A percentile compares a stretch with the other conserved stretches of the same genome.
phyloP scores from a whole-genome alignment of 257 asterid species.

The Anisodus tanguticus region DNA sequence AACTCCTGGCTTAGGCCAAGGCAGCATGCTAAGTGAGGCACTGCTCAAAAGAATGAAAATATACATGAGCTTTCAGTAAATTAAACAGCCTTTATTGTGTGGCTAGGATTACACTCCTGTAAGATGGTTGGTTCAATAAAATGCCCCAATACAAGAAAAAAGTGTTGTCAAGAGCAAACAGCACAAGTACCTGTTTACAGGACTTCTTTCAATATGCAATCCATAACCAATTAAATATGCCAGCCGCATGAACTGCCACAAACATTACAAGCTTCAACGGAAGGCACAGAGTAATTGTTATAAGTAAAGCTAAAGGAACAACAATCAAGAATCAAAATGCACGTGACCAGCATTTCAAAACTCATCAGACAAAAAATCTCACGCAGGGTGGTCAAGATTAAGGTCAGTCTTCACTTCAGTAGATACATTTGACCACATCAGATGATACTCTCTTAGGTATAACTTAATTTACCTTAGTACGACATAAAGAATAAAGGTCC shows the following conservation, averaged over 20 bases:
- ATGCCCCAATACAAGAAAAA: slow-evolving; percentile 5
- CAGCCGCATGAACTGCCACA: slow-evolving; percentile 94
- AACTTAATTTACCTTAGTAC: slow-evolving; percentile 73
- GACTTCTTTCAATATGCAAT: slow-evolving; percentile 81
- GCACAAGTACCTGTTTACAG: slow-evolving; percentile 82
- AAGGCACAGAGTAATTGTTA: slow-evolving; percentile 24
- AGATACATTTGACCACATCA: neutral
- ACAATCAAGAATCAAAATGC: slow-evolving; percentile 7
- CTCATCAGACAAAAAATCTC: neutral
- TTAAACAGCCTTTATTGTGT: slow-evolving; percentile 35
- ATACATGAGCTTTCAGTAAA: slow-evolving; percentile 34
- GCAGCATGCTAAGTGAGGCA: slow-evolving; percentile 96
- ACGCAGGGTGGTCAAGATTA: neutral
- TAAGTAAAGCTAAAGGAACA: slow-evolving; percentile 22
- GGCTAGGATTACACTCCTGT: slow-evolving; percentile 15
- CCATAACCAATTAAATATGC: slow-evolving; percentile 96
- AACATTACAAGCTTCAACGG: slow-evolving; percentile 41
- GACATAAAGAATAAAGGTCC: slow-evolving; percentile 84
- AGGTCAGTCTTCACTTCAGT: slow-evolving; percentile 13
- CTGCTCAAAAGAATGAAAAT: slow-evolving; percentile 50
- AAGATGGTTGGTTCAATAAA: neutral
- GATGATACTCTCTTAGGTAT: slow-evolving; percentile 19
- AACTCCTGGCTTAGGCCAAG: slow-evolving; percentile 97
- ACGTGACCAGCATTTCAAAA: neutral
- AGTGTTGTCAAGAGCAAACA: neutral